Base-by-base conservation (phyloP, 1,139 yeast species). In the Taphrina pruni region DNA sequence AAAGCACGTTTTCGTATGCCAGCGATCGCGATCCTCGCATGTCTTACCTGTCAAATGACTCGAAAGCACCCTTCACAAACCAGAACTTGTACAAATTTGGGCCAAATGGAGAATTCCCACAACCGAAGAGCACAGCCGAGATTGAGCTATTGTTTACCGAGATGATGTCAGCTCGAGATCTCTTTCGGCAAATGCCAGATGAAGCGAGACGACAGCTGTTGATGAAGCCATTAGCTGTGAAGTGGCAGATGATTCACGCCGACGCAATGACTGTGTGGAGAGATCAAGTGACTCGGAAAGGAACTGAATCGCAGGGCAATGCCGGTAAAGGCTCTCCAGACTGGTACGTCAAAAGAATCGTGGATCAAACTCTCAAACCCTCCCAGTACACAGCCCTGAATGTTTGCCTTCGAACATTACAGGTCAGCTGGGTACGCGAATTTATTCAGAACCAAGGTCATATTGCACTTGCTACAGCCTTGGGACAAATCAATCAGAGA, bases 361-460 rank as follows among this genome's bases (percentile, higher is more conserved):
- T 93, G 76, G 87, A 89, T 58, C 88, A 88, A 74, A 79, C 87
- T 48, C 88, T 91, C 67, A 82, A 90, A 6, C 81, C 88, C 2
- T 85, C 86, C 65, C 93, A 92, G 76, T 81, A 94, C 74, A 90
- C 89, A 60, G 90, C 90, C 74, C 82, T 94, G 70, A 91, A 96
- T 89, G 97, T 94, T 4, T 90, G 96, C 57, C 81, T 94, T 61
- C 85, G 98, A 72, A 91, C 98, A 0, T 97, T 93, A 77, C 96
- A 96, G 55, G 84, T 94, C 55, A 88, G 85, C 71, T 94, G 99
- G 99, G 97, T 93, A 0, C 84, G 88, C 70, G 85, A 83, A 46
- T 94, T 94, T 72, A 83, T 91, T 70, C 89, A 87, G 70, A 85
- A 87, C 70, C 97, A 94, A 78, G 99, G 99, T 60, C 97, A 91